Evolutionary conservation across 164 flowering plant species (phyloP), one percentile per base, ranked within the genome.

Genomic region (Nelumbo lutea): DNA sequence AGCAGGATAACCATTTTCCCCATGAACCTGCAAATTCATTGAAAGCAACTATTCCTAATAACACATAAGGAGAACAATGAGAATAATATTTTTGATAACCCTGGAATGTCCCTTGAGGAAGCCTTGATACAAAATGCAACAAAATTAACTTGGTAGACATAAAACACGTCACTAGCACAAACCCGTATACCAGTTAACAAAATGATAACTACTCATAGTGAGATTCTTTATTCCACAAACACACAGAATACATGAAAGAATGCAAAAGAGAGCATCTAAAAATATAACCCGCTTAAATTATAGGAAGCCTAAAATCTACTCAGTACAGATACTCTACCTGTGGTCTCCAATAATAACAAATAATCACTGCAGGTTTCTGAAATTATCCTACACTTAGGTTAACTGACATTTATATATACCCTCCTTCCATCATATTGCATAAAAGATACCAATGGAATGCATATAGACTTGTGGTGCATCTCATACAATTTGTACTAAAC

Each of bases 1-100:
- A 43, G 69, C 51, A 57, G 43, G 69, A 65, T 13, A 55, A 40
- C 42, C 15, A 6, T 43, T 66, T 40, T 38, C 15, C 55, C 53
- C 62, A 56, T 9, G 9, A 56, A 67, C 61, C 70, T 68, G 70
- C 62, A 55, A 53, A 68, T 59, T 11, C 52, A 58, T 15, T 56
- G 41, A 59, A 65, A 58, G 27, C 63, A 40, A 68, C 70, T 58
- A 58, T 42, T 53, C 70, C 70, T 59, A 68, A 58, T 47, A 42
- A 68, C 61, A 58, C 11, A 50, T 8, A 68, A 11, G 15, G 63
- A 43, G 56, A 57, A 67, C 15, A 15, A 53, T 42, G 42, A 0
- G 4, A 65, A 42, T 27, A 40, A 42, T 7, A 65, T 50, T 39
- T 27, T 65, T 53, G 61, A 39, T 55, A 66, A 14, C 50, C 40